Evolutionary conservation across 179 eudicot species (phyloP).

Genomic region (Spinacia oleracea): DNA sequence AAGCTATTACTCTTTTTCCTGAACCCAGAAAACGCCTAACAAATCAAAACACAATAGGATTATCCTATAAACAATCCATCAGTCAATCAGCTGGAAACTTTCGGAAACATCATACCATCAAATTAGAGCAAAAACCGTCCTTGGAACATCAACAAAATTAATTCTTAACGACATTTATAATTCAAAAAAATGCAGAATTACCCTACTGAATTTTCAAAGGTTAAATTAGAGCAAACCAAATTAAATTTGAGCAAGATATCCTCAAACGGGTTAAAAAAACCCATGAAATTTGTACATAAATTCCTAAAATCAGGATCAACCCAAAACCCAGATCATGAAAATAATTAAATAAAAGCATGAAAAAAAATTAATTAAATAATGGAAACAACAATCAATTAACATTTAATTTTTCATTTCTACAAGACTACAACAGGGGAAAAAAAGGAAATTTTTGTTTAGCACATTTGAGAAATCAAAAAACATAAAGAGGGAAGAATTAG

Average conservation of each 20-base stretch:
- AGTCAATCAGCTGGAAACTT: not conserved
- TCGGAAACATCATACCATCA: not conserved
- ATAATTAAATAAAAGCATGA: too few relatives aligned
- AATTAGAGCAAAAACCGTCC: not conserved
- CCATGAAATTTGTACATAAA: not conserved
- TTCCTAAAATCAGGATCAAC: not conserved
- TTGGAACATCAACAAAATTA: not conserved
- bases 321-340: not conserved
- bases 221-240: not conserved
- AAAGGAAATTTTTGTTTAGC: too few relatives aligned
- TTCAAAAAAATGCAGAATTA: not conserved
- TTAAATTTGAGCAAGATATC: not conserved
- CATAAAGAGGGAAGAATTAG: not conserved
- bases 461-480: not conserved
- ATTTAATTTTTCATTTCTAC: too few relatives aligned
- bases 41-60: not conserved
- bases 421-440: not conserved
- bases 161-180: not conserved
- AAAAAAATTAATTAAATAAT: not conserved
- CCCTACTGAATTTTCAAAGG: not conserved
- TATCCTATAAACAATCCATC: not conserved
- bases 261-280: not conserved
- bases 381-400: not conserved
- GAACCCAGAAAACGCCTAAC: not conserved
- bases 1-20: not conserved